Conservation (phyloP, 1,284 basidiomycete species). For the Tremellales sp. region DNA sequence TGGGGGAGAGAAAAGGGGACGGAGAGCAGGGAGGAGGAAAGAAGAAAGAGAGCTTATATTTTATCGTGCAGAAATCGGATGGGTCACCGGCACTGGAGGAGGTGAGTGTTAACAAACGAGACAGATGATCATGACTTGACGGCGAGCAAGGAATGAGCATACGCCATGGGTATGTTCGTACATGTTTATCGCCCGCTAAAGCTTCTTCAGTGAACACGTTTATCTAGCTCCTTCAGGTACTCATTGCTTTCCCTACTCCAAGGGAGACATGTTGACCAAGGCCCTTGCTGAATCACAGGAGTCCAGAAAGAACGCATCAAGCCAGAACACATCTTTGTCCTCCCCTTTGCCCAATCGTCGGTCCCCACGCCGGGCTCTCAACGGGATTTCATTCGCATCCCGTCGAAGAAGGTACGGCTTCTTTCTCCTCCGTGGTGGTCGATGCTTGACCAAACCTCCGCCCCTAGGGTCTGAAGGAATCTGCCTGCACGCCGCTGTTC, state of each 20-base stretch:
- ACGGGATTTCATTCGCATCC: slow-evolving; percentile 69
- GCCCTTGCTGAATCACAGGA: slow-evolving; percentile 38
- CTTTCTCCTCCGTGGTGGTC: background rate
- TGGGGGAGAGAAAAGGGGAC: too few species aligned
- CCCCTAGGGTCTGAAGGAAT: slow-evolving; percentile 60
- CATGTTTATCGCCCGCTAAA: background rate
- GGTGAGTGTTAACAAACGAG: slow-evolving; percentile 16
- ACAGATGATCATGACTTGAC: background rate
- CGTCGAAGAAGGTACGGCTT: slow-evolving; percentile 54
- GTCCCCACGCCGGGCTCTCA: slow-evolving; percentile 60
- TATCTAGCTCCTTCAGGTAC: slow-evolving; percentile 75
- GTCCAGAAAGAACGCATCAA: slow-evolving; percentile 83
- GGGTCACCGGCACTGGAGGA: slow-evolving; percentile 59
- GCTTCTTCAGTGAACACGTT: slow-evolving; percentile 60
- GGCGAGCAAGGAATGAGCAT: slow-evolving; percentile 59
- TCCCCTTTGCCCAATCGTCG: slow-evolving; percentile 65
- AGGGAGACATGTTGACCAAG: background rate
- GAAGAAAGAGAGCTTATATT: too few species aligned
- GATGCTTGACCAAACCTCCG: background rate
- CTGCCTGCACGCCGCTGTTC: slow-evolving; percentile 81
- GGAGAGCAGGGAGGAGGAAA: too few species aligned
- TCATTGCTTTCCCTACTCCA: too few species aligned
- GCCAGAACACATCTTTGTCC: slow-evolving; percentile 73
- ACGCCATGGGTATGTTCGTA: slow-evolving; percentile 57
- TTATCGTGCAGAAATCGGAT: slow-evolving; percentile 61